A percentile compares a stretch with the other conserved stretches of the same genome.
Conservation (phyloP, 2,329 filamentous ascomycete species). For the Rhynchosporium agropyri region DNA sequence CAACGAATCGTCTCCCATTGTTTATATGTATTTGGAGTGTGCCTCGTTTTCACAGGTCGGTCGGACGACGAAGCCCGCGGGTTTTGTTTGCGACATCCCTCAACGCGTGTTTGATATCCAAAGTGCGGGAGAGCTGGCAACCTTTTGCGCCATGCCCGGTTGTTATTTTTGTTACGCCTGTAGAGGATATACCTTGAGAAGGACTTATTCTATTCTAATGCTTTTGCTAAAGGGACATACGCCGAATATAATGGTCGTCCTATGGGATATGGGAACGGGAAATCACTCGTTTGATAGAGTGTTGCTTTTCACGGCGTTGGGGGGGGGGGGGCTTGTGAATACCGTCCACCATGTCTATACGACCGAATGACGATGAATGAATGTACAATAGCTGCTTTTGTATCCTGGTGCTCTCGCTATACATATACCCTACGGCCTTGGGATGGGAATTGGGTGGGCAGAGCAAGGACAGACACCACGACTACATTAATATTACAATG, state of each 20-base stretch:
- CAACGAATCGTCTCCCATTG: slow-evolving; percentile 2
- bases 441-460: background rate
- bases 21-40: slow-evolving; percentile 18
- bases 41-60: slow-evolving; percentile 12
- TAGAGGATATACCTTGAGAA: slow-evolving; percentile 20
- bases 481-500: slow-evolving; percentile 18
- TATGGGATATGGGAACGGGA: slow-evolving; percentile 13
- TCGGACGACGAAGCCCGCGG: slow-evolving; percentile 16
- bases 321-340: slow-evolving; percentile 20
- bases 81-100: slow-evolving; percentile 31
- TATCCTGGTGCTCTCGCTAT: slow-evolving; percentile 21
- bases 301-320: slow-evolving; percentile 21
- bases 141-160: slow-evolving; percentile 13
- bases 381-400: slow-evolving; percentile 7
- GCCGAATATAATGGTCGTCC: slow-evolving; percentile 14
- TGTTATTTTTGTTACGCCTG: slow-evolving; percentile 2
- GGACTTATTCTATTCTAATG: slow-evolving; percentile 24
- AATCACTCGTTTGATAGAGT: slow-evolving; percentile 5
- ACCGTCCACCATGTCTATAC: background rate
- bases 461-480: slow-evolving; percentile 13
- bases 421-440: slow-evolving; percentile 18
- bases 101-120: slow-evolving; percentile 22
- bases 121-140: slow-evolving; percentile 12
- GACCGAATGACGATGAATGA: slow-evolving; percentile 4
- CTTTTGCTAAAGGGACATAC: slow-evolving; percentile 19